Conservation (phyloP, 192 early-diverging fungal species). For the Pilaira anomala region DNA sequence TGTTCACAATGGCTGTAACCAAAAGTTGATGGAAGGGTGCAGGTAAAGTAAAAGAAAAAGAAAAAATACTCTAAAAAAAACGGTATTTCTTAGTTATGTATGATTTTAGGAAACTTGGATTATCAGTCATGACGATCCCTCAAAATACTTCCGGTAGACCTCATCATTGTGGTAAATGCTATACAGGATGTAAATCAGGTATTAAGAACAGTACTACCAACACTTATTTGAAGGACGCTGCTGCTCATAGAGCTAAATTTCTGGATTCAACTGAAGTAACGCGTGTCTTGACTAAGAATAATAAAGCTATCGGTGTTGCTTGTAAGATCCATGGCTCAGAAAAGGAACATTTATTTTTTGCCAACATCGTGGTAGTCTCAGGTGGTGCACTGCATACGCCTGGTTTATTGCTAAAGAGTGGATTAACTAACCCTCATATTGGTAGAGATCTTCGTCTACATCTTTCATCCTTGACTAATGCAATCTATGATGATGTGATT, state of each 20-base stretch:
- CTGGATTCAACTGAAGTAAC: slow-evolving; percentile 60
- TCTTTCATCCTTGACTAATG: slow-evolving; percentile 57
- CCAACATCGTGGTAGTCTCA: slow-evolving; percentile 55
- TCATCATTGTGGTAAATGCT: slow-evolving; percentile 66
- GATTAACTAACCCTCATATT: slow-evolving; percentile 66
- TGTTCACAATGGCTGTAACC: slow-evolving; percentile 59
- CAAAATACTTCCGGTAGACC: slow-evolving; percentile 58
- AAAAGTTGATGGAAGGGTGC: slow-evolving; percentile 64
- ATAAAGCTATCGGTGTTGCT: slow-evolving; percentile 54
- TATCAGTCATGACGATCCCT: slow-evolving; percentile 50
- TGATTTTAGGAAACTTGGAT: slow-evolving; percentile 48
- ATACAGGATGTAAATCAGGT: slow-evolving; percentile 64
- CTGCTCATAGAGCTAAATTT: slow-evolving; percentile 56
- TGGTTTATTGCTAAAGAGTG: slow-evolving; percentile 57
- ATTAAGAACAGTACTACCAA: slow-evolving; percentile 61
- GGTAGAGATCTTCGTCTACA: slow-evolving; percentile 64
- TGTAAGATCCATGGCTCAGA: slow-evolving; percentile 25
- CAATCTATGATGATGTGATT: slow-evolving; percentile 48
- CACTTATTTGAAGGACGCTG: slow-evolving; percentile 69
- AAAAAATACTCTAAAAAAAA: too few species aligned
- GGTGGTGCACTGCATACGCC: slow-evolving; percentile 66
- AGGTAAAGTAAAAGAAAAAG: slow-evolving; percentile 29
- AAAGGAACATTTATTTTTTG: slow-evolving; percentile 38
- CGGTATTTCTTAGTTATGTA: background rate
- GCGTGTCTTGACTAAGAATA: slow-evolving; percentile 49